Evolutionary conservation across 768 basidiomycete genomes (phyloP).

Genomic region (Termitomyces sp.): DNA sequence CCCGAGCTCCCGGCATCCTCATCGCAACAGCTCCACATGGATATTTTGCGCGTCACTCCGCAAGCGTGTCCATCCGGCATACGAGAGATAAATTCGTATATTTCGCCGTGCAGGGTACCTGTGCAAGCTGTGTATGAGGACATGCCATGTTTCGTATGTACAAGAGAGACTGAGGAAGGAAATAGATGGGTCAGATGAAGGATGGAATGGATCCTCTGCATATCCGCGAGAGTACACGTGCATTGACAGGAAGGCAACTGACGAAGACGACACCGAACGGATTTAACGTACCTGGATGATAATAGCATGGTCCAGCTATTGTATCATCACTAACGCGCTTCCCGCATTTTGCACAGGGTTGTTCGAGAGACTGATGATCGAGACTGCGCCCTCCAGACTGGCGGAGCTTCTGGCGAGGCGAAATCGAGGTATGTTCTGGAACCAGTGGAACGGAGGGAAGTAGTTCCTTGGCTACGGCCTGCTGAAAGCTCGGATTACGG

Average conservation of each 20-base stretch:
- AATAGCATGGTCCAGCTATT: conserved; percentile 16
- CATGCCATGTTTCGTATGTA: not conserved
- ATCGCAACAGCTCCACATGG: conserved; percentile 48
- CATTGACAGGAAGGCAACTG: not conserved
- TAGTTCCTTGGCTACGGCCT: conserved; percentile 37
- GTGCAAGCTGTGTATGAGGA: not conserved
- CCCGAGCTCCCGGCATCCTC: conserved; percentile 37
- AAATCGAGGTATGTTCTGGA: conserved; percentile 4
- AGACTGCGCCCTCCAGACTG: conserved; percentile 10
- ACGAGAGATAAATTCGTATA: conserved; percentile 39
- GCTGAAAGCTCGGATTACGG: conserved; percentile 30
- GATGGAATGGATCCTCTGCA: no score
- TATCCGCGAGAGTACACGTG: not conserved
- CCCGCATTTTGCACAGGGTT: conserved; percentile 19
- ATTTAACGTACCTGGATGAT: conserved; percentile 34
- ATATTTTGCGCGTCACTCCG: conserved; percentile 29
- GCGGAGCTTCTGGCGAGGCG: conserved; percentile 11
- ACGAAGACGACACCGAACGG: not conserved
- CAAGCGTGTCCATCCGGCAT: conserved; percentile 28
- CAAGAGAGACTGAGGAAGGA: not conserved
- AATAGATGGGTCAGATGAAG: not conserved
- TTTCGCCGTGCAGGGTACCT: conserved; percentile 36
- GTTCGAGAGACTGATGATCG: conserved; percentile 2
- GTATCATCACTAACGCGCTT: conserved; percentile 9
- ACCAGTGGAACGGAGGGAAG: not conserved